Percentiles rank a stretch among this genome's conserved stretches.
phyloP scores from a whole-genome alignment of 805 yeast genomes.

The Danielia oregonensis region DNA sequence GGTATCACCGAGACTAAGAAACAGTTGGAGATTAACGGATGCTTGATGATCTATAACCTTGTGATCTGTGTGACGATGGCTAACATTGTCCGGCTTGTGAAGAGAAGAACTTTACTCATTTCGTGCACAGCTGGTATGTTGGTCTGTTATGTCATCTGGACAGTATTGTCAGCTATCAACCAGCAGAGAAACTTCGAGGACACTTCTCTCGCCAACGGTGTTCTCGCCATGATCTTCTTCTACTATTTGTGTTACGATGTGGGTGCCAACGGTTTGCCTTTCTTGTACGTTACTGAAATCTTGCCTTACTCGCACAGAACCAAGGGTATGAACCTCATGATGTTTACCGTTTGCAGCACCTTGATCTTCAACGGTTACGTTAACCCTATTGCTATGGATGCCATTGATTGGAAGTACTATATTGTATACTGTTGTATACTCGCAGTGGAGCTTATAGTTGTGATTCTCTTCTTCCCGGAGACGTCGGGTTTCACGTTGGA shows the following conservation, averaged over 20 bases:
- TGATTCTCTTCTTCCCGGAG: constrained; percentile 36
- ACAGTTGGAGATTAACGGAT: constrained; percentile 50
- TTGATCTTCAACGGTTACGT: constrained; percentile 23
- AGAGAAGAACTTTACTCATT: constrained; percentile 36
- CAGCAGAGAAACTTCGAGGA: constrained; percentile 39
- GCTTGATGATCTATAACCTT: constrained; percentile 31
- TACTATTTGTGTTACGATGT: constrained; percentile 40
- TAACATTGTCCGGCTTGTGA: constrained; percentile 21
- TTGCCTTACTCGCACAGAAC: constrained; percentile 38
- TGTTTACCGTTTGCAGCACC: constrained; percentile 16
- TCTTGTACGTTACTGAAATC: constrained; percentile 42
- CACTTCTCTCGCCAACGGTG: constrained; percentile 41
- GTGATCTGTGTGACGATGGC: constrained; percentile 22
- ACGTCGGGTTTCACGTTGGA: constrained; percentile 43
- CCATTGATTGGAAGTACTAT: constrained; percentile 42
- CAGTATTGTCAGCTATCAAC: constrained; percentile 42
- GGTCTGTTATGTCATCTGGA: constrained; percentile 39
- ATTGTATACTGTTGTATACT: constrained; percentile 34
- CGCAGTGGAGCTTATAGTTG: constrained; percentile 25
- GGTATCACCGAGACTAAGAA: constrained; percentile 42
- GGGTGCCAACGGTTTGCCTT: constrained; percentile 45
- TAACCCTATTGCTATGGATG: constrained; percentile 35
- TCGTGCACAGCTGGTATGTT: constrained; percentile 34
- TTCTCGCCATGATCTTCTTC: constrained; percentile 49
- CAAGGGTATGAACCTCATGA: constrained; percentile 35